Conservation (phyloP, 2,329 filamentous ascomycete genomes). For the Pseudopyrenochaeta lycopersici region DNA sequence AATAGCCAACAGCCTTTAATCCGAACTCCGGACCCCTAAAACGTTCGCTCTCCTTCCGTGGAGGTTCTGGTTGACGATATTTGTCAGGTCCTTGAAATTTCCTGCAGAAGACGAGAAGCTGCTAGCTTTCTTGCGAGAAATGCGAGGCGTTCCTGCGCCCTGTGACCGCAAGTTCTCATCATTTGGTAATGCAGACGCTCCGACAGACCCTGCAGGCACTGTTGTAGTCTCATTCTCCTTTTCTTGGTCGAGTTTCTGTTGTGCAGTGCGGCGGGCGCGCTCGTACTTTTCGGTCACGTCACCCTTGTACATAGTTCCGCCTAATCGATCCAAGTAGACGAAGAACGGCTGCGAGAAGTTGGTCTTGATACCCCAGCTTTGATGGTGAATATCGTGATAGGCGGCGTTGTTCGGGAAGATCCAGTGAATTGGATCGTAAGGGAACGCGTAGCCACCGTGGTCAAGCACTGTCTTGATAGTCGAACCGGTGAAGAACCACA, state of each 20-base stretch:
- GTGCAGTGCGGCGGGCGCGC: constrained; percentile 63
- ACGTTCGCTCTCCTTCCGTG: constrained; percentile 57
- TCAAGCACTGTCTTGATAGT: constrained; percentile 98
- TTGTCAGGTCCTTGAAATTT: constrained; percentile 55
- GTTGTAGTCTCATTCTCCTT: constrained; percentile 38
- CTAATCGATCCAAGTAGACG: constrained; percentile 88
- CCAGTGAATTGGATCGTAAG: constrained; percentile 92
- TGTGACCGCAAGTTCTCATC: constrained; percentile 38
- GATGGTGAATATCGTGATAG: constrained; percentile 98
- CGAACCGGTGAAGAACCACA: constrained; percentile 87
- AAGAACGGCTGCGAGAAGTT: constrained; percentile 94
- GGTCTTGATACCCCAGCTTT: constrained; percentile 98
- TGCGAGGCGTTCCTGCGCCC: constrained; percentile 48
- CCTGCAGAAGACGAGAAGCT: constrained; percentile 49
- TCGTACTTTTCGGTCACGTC: constrained; percentile 69
- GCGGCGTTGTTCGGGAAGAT: constrained; percentile 94
- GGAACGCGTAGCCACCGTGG: constrained; percentile 95
- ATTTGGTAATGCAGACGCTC: constrained; percentile 22
- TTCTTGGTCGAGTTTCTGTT: constrained; percentile 65
- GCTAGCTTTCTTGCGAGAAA: constrained; percentile 52
- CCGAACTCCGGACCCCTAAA: constrained; percentile 55
- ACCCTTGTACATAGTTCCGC: constrained; percentile 83
- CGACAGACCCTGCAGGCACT: constrained; percentile 18
- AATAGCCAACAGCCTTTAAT: constrained; percentile 28
- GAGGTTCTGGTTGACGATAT: constrained; percentile 56